phyloP scores from a whole-genome alignment of 768 basidiomycete species.

The Amanita phalloides region DNA sequence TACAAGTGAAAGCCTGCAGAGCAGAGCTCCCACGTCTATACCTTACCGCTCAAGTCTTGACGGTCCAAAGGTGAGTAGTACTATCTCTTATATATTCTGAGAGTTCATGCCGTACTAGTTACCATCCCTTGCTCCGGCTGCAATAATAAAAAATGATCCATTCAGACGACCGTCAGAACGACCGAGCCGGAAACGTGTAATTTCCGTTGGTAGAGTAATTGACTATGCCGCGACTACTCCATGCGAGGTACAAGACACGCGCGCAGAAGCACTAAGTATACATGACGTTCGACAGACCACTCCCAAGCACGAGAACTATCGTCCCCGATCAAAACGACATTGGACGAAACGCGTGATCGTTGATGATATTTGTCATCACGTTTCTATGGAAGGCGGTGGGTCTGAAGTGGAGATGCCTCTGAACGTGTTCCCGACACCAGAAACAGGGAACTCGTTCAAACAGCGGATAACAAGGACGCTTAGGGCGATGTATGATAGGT shows the following conservation, averaged over 20 bases:
- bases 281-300: background rate
- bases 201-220: background rate
- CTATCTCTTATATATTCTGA: background rate
- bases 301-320: background rate
- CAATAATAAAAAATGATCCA: background rate
- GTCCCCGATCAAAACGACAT: background rate
- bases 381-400: background rate
- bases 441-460: background rate
- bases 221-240: background rate
- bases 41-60: background rate
- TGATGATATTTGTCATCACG: background rate
- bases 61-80: background rate
- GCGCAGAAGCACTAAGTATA: background rate
- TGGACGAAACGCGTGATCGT: background rate
- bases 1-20: background rate
- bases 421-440: background rate
- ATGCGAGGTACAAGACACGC: background rate
- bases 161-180: background rate
- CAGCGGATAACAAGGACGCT: background rate
- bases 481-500: background rate
- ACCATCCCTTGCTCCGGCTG: slow-evolving; percentile 1
- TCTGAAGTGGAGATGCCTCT: background rate
- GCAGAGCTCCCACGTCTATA: background rate
- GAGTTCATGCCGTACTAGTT: background rate
- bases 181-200: background rate